Evolutionary conservation across 257 asterid species (phyloP), one percentile per base, ranked within the genome.

Genomic region (Nicotiana tabacum): DNA sequence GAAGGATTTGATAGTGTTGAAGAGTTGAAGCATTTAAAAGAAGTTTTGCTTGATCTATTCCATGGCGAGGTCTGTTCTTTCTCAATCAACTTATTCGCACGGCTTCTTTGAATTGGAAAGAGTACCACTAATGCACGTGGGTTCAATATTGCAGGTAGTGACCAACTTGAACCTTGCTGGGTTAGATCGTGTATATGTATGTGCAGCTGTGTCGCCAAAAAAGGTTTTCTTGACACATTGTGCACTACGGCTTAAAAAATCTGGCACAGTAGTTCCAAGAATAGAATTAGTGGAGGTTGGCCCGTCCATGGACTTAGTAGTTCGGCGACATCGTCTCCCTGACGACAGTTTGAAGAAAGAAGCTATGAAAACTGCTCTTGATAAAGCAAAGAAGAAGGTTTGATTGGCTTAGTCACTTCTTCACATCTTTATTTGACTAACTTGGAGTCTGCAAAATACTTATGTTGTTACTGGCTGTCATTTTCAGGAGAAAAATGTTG

Each of bases 241-340:
- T 87, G 99, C 98, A 0, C 68, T 94, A 66, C 92, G 92, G 51
- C 94, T 94, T 82, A 96, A 96, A 86, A 96, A 91, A 87, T 96
- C 99, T 2, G 99, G 99, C 82, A 89, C 97, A 69, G 79, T 84
- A 13, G 97, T 94, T 30, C 99, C 98, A 1, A 91, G 90, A 88
- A 89, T 96, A 88, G 98, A 96, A 86, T 87, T 96, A 81, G 94
- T 96, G 86, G 99, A 96, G 91, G 97, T 96, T 69, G 98, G 99
- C 48, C 98, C 99, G 18, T 94, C 98, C 56, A 94, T 94, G 98
- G 99, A 94, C 89, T 93, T 96, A 87, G 92, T 96, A 55, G 88
- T 93, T 62, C 87, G 98, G 72, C 88, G 99, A 81, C 90, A 96
- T 84, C 94, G 98, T 82, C 90, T 86, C 57, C 98, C 99, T 83